Evolutionary conservation across 441 rosid genomes (phyloP).

Genomic region (Adansonia grandidieri): DNA sequence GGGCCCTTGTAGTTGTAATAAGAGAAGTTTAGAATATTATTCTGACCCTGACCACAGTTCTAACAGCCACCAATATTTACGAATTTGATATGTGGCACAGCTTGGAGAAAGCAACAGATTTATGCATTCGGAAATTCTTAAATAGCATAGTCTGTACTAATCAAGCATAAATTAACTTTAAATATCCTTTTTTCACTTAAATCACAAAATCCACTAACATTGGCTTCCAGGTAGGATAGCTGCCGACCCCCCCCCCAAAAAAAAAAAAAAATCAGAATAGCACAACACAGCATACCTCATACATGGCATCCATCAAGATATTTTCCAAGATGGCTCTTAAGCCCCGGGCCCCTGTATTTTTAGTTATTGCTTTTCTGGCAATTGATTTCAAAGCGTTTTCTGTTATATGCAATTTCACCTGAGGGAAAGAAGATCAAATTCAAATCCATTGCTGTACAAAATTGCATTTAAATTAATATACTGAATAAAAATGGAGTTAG

Average conservation of each 20-base stretch:
- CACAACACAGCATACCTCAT: constrained; percentile 66
- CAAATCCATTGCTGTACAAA: constrained; percentile 7
- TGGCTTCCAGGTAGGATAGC: too few species aligned
- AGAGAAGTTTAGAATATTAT: background rate
- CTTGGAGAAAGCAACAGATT: too few species aligned
- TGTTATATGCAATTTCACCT: constrained; percentile 89
- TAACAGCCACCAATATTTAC: background rate
- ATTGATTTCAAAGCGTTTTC: constrained; percentile 75
- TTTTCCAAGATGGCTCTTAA: constrained; percentile 75
- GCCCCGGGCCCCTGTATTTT: constrained; percentile 95
- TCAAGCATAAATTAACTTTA: too few species aligned
- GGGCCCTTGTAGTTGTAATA: too few species aligned
- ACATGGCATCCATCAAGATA: constrained; percentile 96
- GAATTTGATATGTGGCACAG: background rate
- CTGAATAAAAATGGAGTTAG: background rate
- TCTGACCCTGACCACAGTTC: background rate
- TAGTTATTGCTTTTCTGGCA: constrained; percentile 84
- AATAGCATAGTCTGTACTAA: too few species aligned
- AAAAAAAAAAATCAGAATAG: constrained; percentile 3
- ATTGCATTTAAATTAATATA: background rate
- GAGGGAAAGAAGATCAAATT: constrained; percentile 27
- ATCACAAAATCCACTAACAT: too few species aligned
- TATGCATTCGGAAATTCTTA: too few species aligned
- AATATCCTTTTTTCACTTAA: too few species aligned
- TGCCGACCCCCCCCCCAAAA: too few species aligned